Conservation (phyloP, 176 grass and related monocot species). For the Cenchrus americanus region DNA sequence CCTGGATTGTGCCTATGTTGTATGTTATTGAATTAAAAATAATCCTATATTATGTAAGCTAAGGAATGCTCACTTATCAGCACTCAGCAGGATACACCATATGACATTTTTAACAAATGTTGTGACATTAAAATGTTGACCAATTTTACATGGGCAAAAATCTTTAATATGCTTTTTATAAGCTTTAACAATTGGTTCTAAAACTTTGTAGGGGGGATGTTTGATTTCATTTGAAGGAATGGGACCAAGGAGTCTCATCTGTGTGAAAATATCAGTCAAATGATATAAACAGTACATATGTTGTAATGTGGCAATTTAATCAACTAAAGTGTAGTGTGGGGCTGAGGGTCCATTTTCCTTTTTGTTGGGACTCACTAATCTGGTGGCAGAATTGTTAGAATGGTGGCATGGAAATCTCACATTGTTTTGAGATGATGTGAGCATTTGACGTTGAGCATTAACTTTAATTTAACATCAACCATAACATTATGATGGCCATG, state of each 20-base stretch:
- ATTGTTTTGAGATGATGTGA: neutral
- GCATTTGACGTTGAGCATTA: neutral
- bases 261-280: neutral
- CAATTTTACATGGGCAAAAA: neutral
- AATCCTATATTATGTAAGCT: neutral
- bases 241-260: neutral
- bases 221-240: neutral
- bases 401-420: neutral
- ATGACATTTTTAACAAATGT: neutral
- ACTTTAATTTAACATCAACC: neutral
- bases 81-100: neutral
- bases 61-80: neutral
- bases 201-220: neutral
- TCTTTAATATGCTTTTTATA: neutral
- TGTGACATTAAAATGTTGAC: neutral
- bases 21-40: neutral
- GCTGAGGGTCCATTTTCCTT: neutral
- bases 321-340: neutral
- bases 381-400: neutral
- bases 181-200: neutral
- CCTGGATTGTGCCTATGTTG: neutral
- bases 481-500: neutral
- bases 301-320: neutral
- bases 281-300: neutral
- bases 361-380: neutral